A percentile compares a stretch with the other conserved stretches of the same genome.
Conservation (phyloP, 2,329 filamentous ascomycete species). For the Coniochaeta sp. region DNA sequence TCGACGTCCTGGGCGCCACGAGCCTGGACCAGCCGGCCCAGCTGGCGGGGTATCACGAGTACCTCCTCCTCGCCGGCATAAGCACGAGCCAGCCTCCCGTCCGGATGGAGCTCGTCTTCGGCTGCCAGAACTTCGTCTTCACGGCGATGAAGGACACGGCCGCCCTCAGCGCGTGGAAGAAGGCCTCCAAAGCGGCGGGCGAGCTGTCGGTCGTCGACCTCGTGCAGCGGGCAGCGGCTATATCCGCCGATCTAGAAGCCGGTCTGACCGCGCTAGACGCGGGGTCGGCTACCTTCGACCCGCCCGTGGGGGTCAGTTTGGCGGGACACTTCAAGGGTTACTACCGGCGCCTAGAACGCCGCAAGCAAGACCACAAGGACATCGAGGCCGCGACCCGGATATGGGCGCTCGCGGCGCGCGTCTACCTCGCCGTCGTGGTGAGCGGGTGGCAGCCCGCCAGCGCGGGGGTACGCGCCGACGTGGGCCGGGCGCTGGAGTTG, state of each 20-base stretch:
- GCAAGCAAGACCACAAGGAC: not conserved
- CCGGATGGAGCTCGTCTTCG: conserved; percentile 40
- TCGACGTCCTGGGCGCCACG: conserved; percentile 43
- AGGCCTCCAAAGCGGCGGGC: conserved; percentile 29
- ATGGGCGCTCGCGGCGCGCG: conserved; percentile 35
- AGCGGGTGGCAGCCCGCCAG: conserved; percentile 37
- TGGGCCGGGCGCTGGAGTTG: conserved; percentile 22
- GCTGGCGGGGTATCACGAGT: conserved; percentile 32
- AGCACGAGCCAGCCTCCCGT: conserved; percentile 18
- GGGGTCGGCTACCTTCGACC: not conserved
- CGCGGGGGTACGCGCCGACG: conserved; percentile 24
- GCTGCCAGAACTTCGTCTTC: conserved; percentile 47
- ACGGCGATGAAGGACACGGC: conserved; percentile 43
- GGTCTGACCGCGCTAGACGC: conserved; percentile 19
- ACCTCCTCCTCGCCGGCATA: conserved; percentile 24
- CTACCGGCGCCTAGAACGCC: not conserved
- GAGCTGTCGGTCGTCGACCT: conserved; percentile 34
- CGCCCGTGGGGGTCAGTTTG: not conserved
- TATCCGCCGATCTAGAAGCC: conserved; percentile 25
- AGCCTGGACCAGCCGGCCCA: conserved; percentile 32
- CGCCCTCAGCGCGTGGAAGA: conserved; percentile 43
- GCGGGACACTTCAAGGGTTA: not conserved
- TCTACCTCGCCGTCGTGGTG: conserved; percentile 35
- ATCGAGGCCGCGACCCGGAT: conserved; percentile 18
- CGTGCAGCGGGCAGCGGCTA: conserved; percentile 28